Base-by-base conservation (phyloP, 1,284 basidiomycete species). In the Trametes polyzona region DNA sequence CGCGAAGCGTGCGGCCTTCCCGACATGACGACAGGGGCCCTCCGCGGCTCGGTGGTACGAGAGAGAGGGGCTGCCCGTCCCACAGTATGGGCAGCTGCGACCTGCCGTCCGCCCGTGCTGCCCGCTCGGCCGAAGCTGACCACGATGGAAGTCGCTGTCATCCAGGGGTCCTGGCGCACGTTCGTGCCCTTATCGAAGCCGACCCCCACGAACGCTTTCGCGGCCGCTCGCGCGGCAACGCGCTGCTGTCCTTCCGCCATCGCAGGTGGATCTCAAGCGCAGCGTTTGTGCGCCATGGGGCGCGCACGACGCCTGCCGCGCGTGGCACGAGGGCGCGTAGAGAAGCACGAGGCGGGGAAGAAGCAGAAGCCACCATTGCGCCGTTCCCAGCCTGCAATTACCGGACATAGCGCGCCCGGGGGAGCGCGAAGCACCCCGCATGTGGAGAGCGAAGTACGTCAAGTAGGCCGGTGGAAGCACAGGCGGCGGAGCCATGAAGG, bases 361-460 rank as follows among this genome's bases (percentile, higher is more conserved):
- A 58, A 61, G 59, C 36, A 12, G 50, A 55, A 55, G 55, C 27
- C 46, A 47, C 48, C 49, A 35, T 40, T 43, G 42, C 47, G 46
- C 44, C 56, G 46, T 54, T 51, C 52, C 51, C 49, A 36, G 19
- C 33, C 33, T 51, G 55, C 55, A 52, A 30, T 19, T 40, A 21
- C 35, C 60, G 60, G 60, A 58, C 50, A 56, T 62, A 56, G 51
- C 56, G 53, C 49, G 57, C 51, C 47, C 49, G 21, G 55, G 36
- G 27, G 41, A 23, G 39, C 43, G 49, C 35, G 37, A 42, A 43
- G 39, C 23, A 30, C 32, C 30, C 32, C 53, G 21, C 26, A 17
- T 36, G 33, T 47, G 55, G 44, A 41, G 47, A 42, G 44, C 37
- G 46, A 19, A 21, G 55, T 50, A 57, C 55, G 55, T 44, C 53